phyloP scores from a whole-genome alignment of 2,329 filamentous ascomycete species.

The Periconia sp. region DNA sequence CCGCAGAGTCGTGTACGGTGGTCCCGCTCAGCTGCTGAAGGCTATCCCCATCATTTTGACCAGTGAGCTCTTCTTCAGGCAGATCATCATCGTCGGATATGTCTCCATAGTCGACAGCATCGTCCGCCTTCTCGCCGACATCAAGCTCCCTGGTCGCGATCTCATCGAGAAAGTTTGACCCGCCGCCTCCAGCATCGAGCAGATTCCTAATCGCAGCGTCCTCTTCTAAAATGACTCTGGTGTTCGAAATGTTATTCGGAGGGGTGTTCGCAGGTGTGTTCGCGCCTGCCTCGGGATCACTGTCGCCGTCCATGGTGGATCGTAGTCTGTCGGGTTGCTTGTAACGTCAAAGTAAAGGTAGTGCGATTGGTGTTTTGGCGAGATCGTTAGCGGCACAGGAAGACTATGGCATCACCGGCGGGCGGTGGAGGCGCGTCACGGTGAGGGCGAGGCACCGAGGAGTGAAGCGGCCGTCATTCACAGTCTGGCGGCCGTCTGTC shows the following conservation, averaged over 20 bases:
- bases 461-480: slow-evolving; percentile 29
- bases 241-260: too few relatives aligned
- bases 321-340: too few relatives aligned
- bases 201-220: slow-evolving; percentile 30
- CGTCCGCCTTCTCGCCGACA: slow-evolving; percentile 79
- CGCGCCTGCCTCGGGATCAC: slow-evolving; percentile 18
- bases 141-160: slow-evolving; percentile 48
- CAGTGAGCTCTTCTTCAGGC: slow-evolving; percentile 65
- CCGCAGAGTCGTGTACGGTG: slow-evolving; percentile 40
- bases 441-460: slow-evolving; percentile 18
- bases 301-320: slow-evolving; percentile 26
- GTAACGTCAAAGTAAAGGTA: too few relatives aligned
- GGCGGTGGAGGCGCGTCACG: slow-evolving; percentile 21
- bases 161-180: slow-evolving; percentile 30
- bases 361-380: too few relatives aligned
- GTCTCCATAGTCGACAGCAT: slow-evolving; percentile 89
- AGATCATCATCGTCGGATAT: slow-evolving; percentile 91
- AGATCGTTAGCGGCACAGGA: too few relatives aligned
- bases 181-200: too few relatives aligned
- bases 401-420: slow-evolving; percentile 3
- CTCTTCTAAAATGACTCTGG: too few relatives aligned
- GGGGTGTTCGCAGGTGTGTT: slow-evolving; percentile 12
- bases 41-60: slow-evolving; percentile 23
- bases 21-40: slow-evolving; percentile 38
- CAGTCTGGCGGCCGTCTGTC: too few relatives aligned